Evolutionary conservation across 306 rosid species (phyloP), one percentile per base, ranked within the genome.

Genomic region (Biancaea sappan): DNA sequence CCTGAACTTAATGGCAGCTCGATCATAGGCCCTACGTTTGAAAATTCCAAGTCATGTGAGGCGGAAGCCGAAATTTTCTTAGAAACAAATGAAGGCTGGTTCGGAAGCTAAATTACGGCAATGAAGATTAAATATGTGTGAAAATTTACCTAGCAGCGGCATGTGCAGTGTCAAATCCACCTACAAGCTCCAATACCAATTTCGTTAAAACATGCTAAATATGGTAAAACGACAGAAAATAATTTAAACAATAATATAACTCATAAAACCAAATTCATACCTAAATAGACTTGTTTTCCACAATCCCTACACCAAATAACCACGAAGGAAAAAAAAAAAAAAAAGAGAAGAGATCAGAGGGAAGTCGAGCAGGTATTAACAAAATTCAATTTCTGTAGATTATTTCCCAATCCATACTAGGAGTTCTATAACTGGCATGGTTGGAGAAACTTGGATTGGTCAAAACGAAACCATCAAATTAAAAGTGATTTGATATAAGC

Each of bases 81-180:
- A 56, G 54, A 58, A 15, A 40, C 14, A 31, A 66, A 46, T 6
- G 29, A 35, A 44, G 21, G 69, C 32, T 28, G 10, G 32, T 43
- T 61, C 63, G 11, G 15, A 16, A 51, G 53, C 6, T n/a, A 61
- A 63, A 34, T 12, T 21, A 19, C 8, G 26, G 65, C 31, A 38
- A 41, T 66, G 50, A 19, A 35, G 60, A 44, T 28, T 71, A 75
- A n/a, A 22, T 19, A 74, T 21, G 31, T n/a, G 22, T 19, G 22
- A 50, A 28, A 16, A 8, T 40, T 56, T 83, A 94, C 99, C 97
- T 92, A 34, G 99, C 99, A 19, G 99, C 99, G 56, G 97, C 90
- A 75, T 88, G 97, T 56, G 99, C 99, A 53, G 99, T 94, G 89
- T 94, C 99, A 76, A 94, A 94, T 77, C 99, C 99, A 80, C 99